Evolutionary conservation across 2,329 filamentous ascomycete genomes (phyloP).

Genomic region (Epichloe aotearoae): DNA sequence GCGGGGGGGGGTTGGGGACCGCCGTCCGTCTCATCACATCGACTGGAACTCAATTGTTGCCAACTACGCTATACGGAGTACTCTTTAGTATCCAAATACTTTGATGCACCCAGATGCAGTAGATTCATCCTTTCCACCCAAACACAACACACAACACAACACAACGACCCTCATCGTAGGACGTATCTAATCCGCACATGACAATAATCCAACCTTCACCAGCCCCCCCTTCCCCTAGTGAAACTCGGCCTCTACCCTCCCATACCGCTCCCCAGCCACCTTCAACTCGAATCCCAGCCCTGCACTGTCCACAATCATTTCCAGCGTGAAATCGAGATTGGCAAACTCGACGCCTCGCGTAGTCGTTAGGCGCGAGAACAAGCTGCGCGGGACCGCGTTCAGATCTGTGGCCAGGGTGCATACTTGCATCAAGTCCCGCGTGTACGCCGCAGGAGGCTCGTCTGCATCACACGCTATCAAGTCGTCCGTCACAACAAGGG

Average conservation of each 20-base stretch:
- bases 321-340: constrained; percentile 68
- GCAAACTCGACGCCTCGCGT: constrained; percentile 71
- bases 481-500: constrained; percentile 66
- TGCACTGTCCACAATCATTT: constrained; percentile 72
- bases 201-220: not conserved
- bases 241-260: constrained; percentile 65
- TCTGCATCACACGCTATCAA: constrained; percentile 64
- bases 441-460: constrained; percentile 46
- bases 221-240: constrained; percentile 29
- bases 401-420: constrained; percentile 73
- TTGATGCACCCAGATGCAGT: too few species aligned
- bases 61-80: too few species aligned
- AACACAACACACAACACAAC: not conserved
- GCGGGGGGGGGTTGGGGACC: too few species aligned
- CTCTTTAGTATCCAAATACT: too few species aligned
- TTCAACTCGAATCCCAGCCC: constrained; percentile 66
- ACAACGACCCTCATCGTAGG: too few species aligned
- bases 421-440: constrained; percentile 52
- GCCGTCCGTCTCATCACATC: too few species aligned
- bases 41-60: too few species aligned
- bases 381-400: constrained; percentile 56
- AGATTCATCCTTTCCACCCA: too few species aligned
- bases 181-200: too few species aligned
- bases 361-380: constrained; percentile 66
- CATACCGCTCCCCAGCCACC: constrained; percentile 66